Conservation (phyloP, 2,329 filamentous ascomycete species). For the Paecilomyces dactylethromorphus region DNA sequence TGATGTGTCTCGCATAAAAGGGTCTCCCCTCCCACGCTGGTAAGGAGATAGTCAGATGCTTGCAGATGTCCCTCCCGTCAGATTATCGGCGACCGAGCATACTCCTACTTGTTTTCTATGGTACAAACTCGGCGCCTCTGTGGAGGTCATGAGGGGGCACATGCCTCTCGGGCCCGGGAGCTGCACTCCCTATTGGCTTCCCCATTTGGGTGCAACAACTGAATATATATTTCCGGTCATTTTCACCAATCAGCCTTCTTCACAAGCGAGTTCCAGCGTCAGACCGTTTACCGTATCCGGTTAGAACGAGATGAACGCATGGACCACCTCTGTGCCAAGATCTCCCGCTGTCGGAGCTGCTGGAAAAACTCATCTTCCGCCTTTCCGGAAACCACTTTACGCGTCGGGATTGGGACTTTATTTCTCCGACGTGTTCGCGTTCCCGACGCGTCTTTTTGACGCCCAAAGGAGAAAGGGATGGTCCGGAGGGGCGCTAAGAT, state of each 20-base stretch:
- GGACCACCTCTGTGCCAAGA: neutral
- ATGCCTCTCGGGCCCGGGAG: neutral
- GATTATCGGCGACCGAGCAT: neutral
- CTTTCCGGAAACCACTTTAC: constrained; percentile 26
- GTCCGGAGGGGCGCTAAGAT: neutral
- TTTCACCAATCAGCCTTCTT: neutral
- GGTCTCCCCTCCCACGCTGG: too few species aligned
- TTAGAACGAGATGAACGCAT: neutral
- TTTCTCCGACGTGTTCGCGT: constrained; percentile 23
- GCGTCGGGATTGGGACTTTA: constrained; percentile 16
- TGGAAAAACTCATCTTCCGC: neutral
- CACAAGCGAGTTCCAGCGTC: neutral
- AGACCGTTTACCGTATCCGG: neutral
- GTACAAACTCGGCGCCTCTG: neutral
- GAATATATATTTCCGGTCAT: neutral
- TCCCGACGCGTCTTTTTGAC: constrained; percentile 12
- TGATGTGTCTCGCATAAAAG: neutral
- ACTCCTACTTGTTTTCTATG: neutral
- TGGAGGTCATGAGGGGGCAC: neutral
- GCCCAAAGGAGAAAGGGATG: neutral
- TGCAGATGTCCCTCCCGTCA: neutral
- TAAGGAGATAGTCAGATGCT: neutral
- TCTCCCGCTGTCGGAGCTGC: neutral
- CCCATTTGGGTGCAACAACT: neutral
- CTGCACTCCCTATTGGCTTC: neutral